A percentile compares a stretch with the other conserved stretches of the same genome.
Evolutionary conservation across 371 early-diverging fungal genomes (phyloP).

Genomic region (Blyttiomyces sp.): DNA sequence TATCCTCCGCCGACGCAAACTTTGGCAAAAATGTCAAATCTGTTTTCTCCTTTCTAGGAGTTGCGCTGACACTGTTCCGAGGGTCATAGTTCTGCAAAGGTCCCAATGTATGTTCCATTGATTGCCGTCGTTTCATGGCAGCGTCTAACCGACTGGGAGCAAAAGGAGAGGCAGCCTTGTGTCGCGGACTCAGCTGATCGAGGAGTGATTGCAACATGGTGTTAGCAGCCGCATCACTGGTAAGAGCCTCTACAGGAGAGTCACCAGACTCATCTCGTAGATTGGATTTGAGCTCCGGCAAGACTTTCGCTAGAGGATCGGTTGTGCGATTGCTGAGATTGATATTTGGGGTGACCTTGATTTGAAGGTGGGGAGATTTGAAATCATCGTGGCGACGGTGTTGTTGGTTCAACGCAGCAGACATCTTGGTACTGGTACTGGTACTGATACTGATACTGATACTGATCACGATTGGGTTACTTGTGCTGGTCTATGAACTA

Average conservation of each 20-base stretch:
- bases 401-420: too few species aligned
- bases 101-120: background rate
- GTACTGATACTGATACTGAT: too few species aligned
- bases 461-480: too few species aligned
- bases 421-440: too few species aligned
- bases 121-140: background rate
- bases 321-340: too few species aligned
- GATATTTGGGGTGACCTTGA: too few species aligned
- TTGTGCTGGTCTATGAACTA: too few species aligned
- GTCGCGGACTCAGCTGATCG: background rate
- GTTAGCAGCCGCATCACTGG: constrained; percentile 11
- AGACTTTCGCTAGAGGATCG: constrained; percentile 1
- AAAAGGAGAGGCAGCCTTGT: background rate
- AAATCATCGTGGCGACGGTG: too few species aligned
- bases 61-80: background rate
- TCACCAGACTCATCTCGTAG: constrained; percentile 7
- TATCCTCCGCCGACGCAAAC: background rate
- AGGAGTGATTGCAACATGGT: background rate
- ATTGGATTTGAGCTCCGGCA: constrained; percentile 17
- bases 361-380: too few species aligned
- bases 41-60: background rate
- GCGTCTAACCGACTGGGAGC: constrained; percentile 1
- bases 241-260: constrained; percentile 7
- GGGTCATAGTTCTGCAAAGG: background rate
- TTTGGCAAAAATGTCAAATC: too few species aligned